phyloP scores from a whole-genome alignment of 495 filamentous ascomycete species.

The Lepraria neglecta region DNA sequence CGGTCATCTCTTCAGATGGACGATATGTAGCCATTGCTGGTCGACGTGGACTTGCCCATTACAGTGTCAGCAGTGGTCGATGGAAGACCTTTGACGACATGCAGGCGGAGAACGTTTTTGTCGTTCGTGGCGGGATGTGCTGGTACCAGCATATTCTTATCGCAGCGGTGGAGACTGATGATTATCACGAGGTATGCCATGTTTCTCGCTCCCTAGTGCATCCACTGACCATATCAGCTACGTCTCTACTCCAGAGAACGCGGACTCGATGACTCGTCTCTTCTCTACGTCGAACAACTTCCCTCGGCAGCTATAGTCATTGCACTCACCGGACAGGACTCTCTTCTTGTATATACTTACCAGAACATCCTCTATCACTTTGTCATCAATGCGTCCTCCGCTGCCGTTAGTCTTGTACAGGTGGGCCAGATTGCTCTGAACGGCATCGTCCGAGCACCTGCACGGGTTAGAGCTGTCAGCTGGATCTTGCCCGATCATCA shows the following conservation, averaged over 20 bases:
- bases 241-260: constrained; percentile 88
- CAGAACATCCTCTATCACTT: constrained; percentile 96
- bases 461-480: constrained; percentile 83
- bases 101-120: constrained; percentile 77
- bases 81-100: constrained; percentile 92
- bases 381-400: constrained; percentile 65
- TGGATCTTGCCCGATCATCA: constrained; percentile 95
- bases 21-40: constrained; percentile 93
- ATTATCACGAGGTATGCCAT: constrained; percentile 62
- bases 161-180: constrained; percentile 81
- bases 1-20: constrained; percentile 82
- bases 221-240: constrained; percentile 43
- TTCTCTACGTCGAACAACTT: constrained; percentile 69
- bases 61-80: constrained; percentile 85
- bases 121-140: constrained; percentile 92
- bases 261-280: constrained; percentile 61
- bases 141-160: constrained; percentile 97
- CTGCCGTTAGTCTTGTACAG: constrained; percentile 71
- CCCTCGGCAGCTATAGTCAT: constrained; percentile 80
- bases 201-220: not conserved
- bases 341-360: constrained; percentile 90
- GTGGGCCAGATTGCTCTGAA: constrained; percentile 96
- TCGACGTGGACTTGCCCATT: constrained; percentile 86
- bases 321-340: constrained; percentile 84
- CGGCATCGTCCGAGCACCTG: constrained; percentile 90